Percentiles rank a stretch among this genome's conserved stretches.
Conservation (phyloP, 179 eudicot genomes). For the Camellia oleifera region DNA sequence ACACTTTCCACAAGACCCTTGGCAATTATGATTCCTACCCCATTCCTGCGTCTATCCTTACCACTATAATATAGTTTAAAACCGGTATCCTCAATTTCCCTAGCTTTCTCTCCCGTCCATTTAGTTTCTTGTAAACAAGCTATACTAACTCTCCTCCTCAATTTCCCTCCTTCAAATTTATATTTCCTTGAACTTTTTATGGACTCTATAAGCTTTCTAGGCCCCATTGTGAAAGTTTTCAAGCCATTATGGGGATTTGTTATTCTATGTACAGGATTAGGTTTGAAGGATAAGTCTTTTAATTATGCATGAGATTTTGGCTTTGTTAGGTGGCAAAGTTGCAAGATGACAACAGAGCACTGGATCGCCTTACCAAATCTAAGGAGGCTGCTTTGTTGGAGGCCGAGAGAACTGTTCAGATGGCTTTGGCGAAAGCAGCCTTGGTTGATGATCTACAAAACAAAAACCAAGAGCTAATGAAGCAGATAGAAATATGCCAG, state of each 20-base stretch:
- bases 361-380: constrained; percentile 81
- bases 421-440: constrained; percentile 74
- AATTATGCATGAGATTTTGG: constrained; percentile 6
- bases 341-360: constrained; percentile 79
- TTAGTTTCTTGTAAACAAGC: too few species aligned
- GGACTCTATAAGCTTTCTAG: neutral
- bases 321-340: constrained; percentile 53
- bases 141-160: too few species aligned
- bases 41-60: too few species aligned
- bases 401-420: constrained; percentile 68
- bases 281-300: neutral
- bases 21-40: too few species aligned
- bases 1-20: too few species aligned
- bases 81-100: too few species aligned
- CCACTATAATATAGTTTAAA: too few species aligned
- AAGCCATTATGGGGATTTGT: neutral
- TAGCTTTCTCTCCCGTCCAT: too few species aligned
- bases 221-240: neutral
- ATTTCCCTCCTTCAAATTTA: neutral
- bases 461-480: constrained; percentile 72
- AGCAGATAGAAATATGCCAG: constrained; percentile 88
- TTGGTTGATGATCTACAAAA: constrained; percentile 84
- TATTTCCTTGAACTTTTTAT: neutral
- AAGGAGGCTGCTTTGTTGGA: constrained; percentile 82
- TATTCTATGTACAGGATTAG: neutral